phyloP scores from a whole-genome alignment of 2,329 filamentous ascomycete species.

The Fusarium mangiferae region DNA sequence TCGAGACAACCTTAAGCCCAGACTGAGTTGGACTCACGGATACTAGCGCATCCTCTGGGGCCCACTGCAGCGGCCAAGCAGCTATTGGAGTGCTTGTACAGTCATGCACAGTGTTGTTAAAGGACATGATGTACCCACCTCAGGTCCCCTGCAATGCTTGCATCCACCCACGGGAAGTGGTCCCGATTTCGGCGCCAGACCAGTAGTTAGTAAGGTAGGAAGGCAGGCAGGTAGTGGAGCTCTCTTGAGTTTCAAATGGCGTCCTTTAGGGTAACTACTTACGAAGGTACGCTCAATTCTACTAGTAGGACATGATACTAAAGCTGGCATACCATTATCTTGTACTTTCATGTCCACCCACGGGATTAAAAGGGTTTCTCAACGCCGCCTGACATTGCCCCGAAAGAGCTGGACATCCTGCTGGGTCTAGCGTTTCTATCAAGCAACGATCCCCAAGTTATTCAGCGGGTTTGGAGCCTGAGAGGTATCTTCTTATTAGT shows the following conservation, averaged over 20 bases:
- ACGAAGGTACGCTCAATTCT: background rate
- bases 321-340: background rate
- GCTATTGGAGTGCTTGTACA: background rate
- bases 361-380: background rate
- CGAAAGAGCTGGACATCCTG: background rate
- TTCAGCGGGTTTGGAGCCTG: background rate
- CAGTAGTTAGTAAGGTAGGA: background rate
- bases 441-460: background rate
- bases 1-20: background rate
- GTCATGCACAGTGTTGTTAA: slow-evolving; percentile 1
- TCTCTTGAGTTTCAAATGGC: background rate
- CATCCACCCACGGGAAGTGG: background rate
- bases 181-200: background rate
- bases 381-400: background rate
- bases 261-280: background rate
- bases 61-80: background rate
- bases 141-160: background rate
- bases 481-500: background rate
- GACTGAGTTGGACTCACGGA: background rate
- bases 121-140: background rate
- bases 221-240: background rate
- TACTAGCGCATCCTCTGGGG: slow-evolving; percentile 9
- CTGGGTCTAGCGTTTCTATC: background rate
- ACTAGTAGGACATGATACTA: background rate
- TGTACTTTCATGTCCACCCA: background rate